Base-by-base conservation (phyloP, 352 stramenopile genomes). In the Elongisporangium prolatum region DNA sequence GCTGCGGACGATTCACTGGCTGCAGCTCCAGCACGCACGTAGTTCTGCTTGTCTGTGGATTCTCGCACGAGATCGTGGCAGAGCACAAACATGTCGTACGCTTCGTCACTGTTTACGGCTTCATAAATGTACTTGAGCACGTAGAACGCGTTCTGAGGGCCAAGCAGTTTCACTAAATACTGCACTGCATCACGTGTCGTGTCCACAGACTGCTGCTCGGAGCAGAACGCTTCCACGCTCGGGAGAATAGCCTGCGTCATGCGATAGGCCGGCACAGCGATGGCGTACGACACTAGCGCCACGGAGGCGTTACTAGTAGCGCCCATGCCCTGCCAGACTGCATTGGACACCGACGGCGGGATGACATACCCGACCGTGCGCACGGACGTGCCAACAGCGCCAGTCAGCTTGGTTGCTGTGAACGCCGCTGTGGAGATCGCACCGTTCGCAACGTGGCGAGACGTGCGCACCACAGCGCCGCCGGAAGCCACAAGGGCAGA, bases 81-180 rank as follows among this genome's bases (percentile, higher is more conserved):
- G 13, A 91, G 48, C 54, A 90, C 55, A 40, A 92, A 85, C 11
- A 71, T 63, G 52, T 92, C 83, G 57, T 86, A 72, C 6, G 72
- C 66, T 67, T 89, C 83, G 49, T 92, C 83, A 37, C 80, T 91
- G 61, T 89, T 89, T 22, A 89, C 65, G 0, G 74, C 80, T 66
- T 92, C 77, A 65, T 91, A 88, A 34, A 82, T 55, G 54, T 66
- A 85, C 59, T 89, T 87, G 24, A 92, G 63, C 49, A 90, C 18
- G 59, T 88, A 86, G 50, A 88, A 83, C 14, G 80, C 83, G 54
- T 89, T 90, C 56, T 92, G 83, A 17, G 83, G 83, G 0, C 83
- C 83, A 14, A 92, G 52, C 20, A 84, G 24, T 22, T 77, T 74
- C 8, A 89, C 67, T 7, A 92, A 56, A 54, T 85, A 57, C 34